A percentile compares a stretch with the other conserved stretches of the same genome.
Evolutionary conservation across 164 flowering plant species (phyloP).

Genomic region (Stephania yunnanensis): DNA sequence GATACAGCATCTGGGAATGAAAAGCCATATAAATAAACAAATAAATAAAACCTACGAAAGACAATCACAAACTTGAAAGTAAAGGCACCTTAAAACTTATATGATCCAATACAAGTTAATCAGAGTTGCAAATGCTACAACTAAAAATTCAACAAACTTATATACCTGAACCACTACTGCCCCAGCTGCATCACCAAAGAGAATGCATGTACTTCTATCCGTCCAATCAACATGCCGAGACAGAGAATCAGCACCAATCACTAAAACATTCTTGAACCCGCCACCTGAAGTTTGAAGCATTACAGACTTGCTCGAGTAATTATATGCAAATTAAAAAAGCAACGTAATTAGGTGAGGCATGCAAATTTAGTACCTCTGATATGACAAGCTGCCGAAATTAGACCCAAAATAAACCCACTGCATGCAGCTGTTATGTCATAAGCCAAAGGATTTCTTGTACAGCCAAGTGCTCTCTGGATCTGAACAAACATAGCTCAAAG

Average conservation of each 20-base stretch:
- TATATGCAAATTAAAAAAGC: background rate
- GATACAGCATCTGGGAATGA: background rate
- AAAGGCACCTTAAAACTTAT: background rate
- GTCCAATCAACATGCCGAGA: slow-evolving; percentile 93
- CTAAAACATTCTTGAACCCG: slow-evolving; percentile 81
- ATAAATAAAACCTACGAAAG: too few relatives aligned
- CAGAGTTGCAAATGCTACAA: too few relatives aligned
- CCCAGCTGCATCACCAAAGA: slow-evolving; percentile 99
- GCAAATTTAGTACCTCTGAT: slow-evolving; percentile 59
- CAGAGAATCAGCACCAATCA: slow-evolving; percentile 89
- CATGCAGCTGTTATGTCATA: slow-evolving; percentile 92
- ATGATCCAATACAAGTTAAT: background rate
- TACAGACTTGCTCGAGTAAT: background rate
- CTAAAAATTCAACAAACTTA: background rate
- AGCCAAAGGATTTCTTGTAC: slow-evolving; percentile 56
- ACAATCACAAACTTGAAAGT: background rate
- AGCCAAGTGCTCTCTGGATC: slow-evolving; percentile 70
- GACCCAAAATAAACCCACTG: slow-evolving; percentile 85
- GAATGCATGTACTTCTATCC: slow-evolving; percentile 87
- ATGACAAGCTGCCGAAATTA: slow-evolving; percentile 80
- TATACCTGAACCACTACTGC: slow-evolving; percentile 83
- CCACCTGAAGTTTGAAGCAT: slow-evolving; percentile 48
- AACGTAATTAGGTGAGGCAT: background rate
- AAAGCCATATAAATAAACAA: too few relatives aligned
- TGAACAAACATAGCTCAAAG: slow-evolving; percentile 17